phyloP scores from a whole-genome alignment of 73 alveolate species.

The Durusdinium trenchii region DNA sequence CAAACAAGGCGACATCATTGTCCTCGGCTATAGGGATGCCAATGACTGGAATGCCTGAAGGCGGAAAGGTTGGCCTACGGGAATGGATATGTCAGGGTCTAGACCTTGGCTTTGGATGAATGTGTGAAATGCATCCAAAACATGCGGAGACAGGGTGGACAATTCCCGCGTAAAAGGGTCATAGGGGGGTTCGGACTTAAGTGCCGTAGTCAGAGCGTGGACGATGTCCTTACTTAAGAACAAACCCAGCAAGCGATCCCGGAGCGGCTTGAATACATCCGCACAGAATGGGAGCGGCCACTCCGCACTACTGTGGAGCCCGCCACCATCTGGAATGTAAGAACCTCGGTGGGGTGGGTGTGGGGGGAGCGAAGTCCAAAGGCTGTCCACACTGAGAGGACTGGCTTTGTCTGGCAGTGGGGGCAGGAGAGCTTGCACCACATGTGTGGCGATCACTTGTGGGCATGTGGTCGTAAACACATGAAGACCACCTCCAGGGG shows the following conservation, averaged over 20 bases:
- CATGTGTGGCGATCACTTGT: no score
- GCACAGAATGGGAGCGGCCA: background rate
- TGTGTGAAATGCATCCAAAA: background rate
- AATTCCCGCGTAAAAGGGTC: background rate
- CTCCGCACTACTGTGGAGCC: background rate
- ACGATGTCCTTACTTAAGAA: background rate
- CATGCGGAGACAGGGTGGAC: background rate
- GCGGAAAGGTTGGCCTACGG: background rate
- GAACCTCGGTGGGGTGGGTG: background rate
- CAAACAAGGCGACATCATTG: background rate
- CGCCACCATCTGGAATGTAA: background rate
- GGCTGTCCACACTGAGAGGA: no score
- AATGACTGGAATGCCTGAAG: background rate
- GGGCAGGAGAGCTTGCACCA: no score
- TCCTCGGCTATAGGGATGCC: background rate
- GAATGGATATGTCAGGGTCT: background rate
- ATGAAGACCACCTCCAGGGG: no score
- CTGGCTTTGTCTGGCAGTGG: no score
- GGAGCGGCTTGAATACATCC: background rate
- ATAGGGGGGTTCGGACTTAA: background rate
- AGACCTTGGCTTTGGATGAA: background rate
- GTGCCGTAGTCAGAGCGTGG: background rate
- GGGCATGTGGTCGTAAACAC: no score
- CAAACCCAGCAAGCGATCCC: background rate
- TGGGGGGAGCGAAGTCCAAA: background rate